Conservation (phyloP, 116 monocot genomes). For the Cymodocea nodosa region DNA sequence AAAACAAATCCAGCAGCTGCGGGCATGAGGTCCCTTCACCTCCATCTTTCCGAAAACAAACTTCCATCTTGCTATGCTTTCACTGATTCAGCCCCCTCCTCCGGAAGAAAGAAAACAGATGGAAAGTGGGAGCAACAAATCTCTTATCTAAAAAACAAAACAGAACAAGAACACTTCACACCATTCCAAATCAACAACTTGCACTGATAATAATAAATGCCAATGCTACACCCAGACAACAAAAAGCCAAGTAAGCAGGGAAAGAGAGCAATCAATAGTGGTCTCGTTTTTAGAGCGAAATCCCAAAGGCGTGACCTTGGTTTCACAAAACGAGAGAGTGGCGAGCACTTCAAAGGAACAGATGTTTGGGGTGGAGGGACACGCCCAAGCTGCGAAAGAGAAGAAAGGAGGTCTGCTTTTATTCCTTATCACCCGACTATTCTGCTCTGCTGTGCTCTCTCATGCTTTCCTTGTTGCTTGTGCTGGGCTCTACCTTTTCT, state of each 20-base stretch:
- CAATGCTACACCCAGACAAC: too few species aligned
- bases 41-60: neutral
- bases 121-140: neutral
- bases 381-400: neutral
- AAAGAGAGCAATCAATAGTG: too few species aligned
- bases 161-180: too few species aligned
- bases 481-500: too few species aligned
- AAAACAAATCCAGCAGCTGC: slow-evolving; percentile 52
- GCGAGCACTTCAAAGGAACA: neutral
- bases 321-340: neutral
- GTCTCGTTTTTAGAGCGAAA: too few species aligned
- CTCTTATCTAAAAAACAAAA: too few species aligned
- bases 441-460: too few species aligned
- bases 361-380: neutral
- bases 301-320: too few species aligned
- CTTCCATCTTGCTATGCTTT: neutral
- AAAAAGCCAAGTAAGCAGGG: too few species aligned
- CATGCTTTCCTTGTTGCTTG: too few species aligned
- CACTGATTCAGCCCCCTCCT: neutral
- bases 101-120: neutral
- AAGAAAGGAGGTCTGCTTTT: slow-evolving; percentile 6
- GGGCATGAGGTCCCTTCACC: slow-evolving; percentile 12
- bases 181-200: too few species aligned
- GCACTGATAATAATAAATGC: too few species aligned
- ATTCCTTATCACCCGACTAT: neutral